phyloP scores from a whole-genome alignment of 345 rosid genomes.

The Isatis tinctoria region DNA sequence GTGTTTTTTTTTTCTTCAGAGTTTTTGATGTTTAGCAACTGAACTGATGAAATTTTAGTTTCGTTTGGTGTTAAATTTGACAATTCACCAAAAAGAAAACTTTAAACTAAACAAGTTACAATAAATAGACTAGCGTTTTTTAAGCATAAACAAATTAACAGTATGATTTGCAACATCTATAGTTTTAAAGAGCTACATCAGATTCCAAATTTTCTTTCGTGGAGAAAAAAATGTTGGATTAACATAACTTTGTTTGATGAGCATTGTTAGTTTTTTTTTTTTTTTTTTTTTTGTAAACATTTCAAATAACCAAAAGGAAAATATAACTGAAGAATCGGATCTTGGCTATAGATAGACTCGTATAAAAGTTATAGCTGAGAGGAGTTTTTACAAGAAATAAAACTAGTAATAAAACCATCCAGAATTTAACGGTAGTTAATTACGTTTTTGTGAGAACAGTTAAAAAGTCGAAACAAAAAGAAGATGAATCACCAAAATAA shows the following conservation, averaged over 20 bases:
- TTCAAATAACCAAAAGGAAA: no score
- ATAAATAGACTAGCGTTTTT: not conserved
- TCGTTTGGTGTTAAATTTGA: not conserved
- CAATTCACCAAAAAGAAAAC: no score
- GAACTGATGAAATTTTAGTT: not conserved
- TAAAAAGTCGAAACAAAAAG: not conserved
- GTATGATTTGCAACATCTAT: not conserved
- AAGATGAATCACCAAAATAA: conserved; percentile 16
- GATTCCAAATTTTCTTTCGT: not conserved
- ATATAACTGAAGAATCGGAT: not conserved
- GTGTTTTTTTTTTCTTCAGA: not conserved
- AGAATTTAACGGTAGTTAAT: not conserved
- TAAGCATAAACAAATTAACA: not conserved
- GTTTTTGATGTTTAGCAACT: not conserved
- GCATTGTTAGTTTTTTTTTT: no score
- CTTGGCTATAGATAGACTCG: not conserved
- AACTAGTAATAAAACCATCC: not conserved
- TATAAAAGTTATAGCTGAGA: not conserved
- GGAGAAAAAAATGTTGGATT: no score
- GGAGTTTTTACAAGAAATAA: not conserved
- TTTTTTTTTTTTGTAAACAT: no score
- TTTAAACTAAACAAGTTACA: not conserved
- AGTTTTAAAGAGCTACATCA: not conserved
- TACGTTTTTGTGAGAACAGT: not conserved
- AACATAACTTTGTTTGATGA: no score